Conservation (phyloP, 805 yeast genomes). For the Lachancea meyersii region DNA sequence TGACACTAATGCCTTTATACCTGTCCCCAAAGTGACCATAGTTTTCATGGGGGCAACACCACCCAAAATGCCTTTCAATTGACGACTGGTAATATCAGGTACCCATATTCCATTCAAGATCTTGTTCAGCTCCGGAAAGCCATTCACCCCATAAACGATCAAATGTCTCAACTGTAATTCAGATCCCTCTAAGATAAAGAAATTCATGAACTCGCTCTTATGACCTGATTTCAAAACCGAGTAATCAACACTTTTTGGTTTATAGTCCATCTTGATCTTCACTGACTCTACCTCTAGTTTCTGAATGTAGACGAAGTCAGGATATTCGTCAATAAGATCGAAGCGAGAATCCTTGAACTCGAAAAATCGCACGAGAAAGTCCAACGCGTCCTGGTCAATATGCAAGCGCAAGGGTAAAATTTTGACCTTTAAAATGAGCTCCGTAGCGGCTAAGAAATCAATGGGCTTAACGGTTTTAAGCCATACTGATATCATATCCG, state of each 20-base stretch:
- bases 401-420: conserved; percentile 74
- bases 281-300: conserved; percentile 57
- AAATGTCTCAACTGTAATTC: conserved; percentile 57
- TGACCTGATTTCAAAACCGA: conserved; percentile 82
- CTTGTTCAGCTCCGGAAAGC: conserved; percentile 54
- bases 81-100: conserved; percentile 80
- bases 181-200: conserved; percentile 85
- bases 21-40: conserved; percentile 69
- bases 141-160: conserved; percentile 68
- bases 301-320: conserved; percentile 63
- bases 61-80: conserved; percentile 70
- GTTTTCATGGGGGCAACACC: conserved; percentile 83
- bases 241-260: conserved; percentile 84
- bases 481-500: conserved; percentile 51
- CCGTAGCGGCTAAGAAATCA: conserved; percentile 58
- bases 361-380: conserved; percentile 71
- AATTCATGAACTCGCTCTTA: conserved; percentile 74
- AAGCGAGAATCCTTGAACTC: conserved; percentile 73
- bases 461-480: conserved; percentile 62
- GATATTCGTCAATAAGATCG: conserved; percentile 49
- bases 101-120: conserved; percentile 69
- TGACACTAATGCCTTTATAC: conserved; percentile 64
- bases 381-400: conserved; percentile 90
- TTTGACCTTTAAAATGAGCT: conserved; percentile 45
- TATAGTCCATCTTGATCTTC: conserved; percentile 72